Base-by-base conservation (phyloP, 805 yeast genomes). In the Lipomyces oligophaga region DNA sequence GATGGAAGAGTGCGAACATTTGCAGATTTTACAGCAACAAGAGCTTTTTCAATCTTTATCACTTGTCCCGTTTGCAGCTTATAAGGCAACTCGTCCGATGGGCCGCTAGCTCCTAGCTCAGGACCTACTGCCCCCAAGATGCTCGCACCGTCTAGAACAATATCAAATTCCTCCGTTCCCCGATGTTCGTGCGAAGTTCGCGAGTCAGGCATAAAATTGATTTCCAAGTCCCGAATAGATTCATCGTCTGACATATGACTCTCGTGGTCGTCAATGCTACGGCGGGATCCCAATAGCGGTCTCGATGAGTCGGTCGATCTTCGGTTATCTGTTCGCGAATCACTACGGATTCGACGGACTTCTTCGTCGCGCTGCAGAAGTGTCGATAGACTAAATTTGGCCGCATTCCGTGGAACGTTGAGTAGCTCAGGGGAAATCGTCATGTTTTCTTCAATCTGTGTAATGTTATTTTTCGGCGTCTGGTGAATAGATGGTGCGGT, bases 21-120 rank as follows among this genome's bases (percentile, higher is more conserved):
- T 1, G 71, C 59, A 5, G 59, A 48, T 58, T 79, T 80, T 15
- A 80, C 74, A 66, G 80, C 67, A 0, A 85, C 85, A 16, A 89
- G 67, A 78, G 85, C 79, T 58, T 75, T 79, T 47, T 83, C 89
- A 52, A 76, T 66, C 48, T 78, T 75, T 3, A 88, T 67, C 11
- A 85, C 73, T 43, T 81, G 82, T 3, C 94, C 95, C 20, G 7
- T 20, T 21, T 40, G 19, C 48, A 59, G 62, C 11, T 51, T 22
- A 18, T 37, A 32, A 13, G 18, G 28, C 4, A n/a, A 18, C 25
- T 37, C 28, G 18, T 11, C n/a, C 15, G 26, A 37, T 13, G 22
- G 15, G 28, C 37, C 38, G 25, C 33, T 49, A 21, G 31, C 31
- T 7, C 31, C 49, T 5, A 44, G 30, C 3, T 49, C 49, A 5